Percentiles rank a stretch among this genome's conserved stretches.
phyloP scores from a whole-genome alignment of 2,329 filamentous ascomycete genomes.

The Neonectria faginata region DNA sequence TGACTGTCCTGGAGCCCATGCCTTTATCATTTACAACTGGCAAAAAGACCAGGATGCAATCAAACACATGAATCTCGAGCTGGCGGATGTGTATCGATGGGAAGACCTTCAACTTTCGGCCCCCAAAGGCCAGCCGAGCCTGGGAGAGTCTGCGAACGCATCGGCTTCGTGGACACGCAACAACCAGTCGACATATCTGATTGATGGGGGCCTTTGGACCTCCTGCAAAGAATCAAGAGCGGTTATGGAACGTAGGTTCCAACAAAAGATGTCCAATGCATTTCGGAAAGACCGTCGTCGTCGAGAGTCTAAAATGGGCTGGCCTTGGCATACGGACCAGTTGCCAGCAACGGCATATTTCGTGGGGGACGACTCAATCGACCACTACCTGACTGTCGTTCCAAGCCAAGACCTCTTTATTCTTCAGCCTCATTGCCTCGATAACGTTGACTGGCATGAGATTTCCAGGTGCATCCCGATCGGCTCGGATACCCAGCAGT shows the following conservation, averaged over 20 bases:
- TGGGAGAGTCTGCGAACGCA: neutral
- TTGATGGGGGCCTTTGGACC: neutral
- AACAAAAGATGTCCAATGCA: neutral
- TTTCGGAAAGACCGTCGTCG: neutral
- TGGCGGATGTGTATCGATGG: too few relatives aligned
- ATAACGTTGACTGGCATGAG: too few relatives aligned
- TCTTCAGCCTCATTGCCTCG: too few relatives aligned
- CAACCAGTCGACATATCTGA: slow-evolving; percentile 2
- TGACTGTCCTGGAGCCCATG: neutral
- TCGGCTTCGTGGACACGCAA: neutral
- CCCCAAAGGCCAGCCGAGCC: neutral
- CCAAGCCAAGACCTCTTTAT: too few relatives aligned
- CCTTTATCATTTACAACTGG: neutral
- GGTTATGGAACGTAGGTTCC: neutral
- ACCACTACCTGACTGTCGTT: too few relatives aligned
- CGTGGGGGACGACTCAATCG: too few relatives aligned
- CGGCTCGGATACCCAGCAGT: too few relatives aligned
- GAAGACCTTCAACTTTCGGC: neutral
- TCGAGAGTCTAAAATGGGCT: neutral
- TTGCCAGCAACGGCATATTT: too few relatives aligned
- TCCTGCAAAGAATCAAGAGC: neutral
- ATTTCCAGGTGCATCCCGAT: too few relatives aligned
- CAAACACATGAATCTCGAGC: too few relatives aligned
- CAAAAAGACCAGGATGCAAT: neutral
- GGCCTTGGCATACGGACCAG: too few relatives aligned